Conservation (phyloP, 108 stramenopile genomes). For the Chaetoceros muelleri region DNA sequence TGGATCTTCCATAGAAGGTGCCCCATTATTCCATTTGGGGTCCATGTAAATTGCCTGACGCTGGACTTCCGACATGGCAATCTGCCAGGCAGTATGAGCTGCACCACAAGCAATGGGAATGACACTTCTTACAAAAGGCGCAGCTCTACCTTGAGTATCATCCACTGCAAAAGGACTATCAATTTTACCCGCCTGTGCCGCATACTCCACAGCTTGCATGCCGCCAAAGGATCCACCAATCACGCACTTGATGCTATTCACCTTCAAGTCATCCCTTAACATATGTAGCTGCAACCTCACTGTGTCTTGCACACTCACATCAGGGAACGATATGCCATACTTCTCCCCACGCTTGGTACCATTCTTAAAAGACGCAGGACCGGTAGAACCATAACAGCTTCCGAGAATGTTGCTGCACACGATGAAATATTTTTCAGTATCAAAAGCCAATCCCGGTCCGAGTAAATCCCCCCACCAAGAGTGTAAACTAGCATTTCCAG, state of each 20-base stretch:
- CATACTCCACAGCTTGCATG: slow-evolving; percentile 92
- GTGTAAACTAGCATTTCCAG: slow-evolving; percentile 88
- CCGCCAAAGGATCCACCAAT: slow-evolving; percentile 94
- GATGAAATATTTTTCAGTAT: slow-evolving; percentile 83
- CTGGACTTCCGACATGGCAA: slow-evolving; percentile 84
- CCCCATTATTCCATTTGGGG: slow-evolving; percentile 66
- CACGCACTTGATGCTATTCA: slow-evolving; percentile 69
- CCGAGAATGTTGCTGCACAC: slow-evolving; percentile 88
- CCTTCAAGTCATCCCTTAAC: slow-evolving; percentile 59
- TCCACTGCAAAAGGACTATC: neutral
- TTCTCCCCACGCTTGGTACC: slow-evolving; percentile 13
- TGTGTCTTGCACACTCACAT: slow-evolving; percentile 82
- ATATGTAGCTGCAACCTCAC: slow-evolving; percentile 71
- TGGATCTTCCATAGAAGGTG: slow-evolving; percentile 48
- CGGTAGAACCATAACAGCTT: slow-evolving; percentile 80
- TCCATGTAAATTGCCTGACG: slow-evolving; percentile 93
- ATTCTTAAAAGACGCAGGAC: slow-evolving; percentile 56
- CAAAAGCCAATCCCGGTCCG: slow-evolving; percentile 81
- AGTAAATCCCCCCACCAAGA: slow-evolving; percentile 90
- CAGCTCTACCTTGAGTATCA: slow-evolving; percentile 17
- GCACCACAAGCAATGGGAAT: slow-evolving; percentile 88
- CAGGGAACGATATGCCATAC: slow-evolving; percentile 81
- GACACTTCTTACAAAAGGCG: slow-evolving; percentile 64
- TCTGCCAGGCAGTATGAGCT: slow-evolving; percentile 90
- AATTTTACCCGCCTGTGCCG: slow-evolving; percentile 49